Percentiles rank a stretch among this genome's conserved stretches.
Conservation (phyloP, 257 asterid genomes). For the Solanum pennellii region DNA sequence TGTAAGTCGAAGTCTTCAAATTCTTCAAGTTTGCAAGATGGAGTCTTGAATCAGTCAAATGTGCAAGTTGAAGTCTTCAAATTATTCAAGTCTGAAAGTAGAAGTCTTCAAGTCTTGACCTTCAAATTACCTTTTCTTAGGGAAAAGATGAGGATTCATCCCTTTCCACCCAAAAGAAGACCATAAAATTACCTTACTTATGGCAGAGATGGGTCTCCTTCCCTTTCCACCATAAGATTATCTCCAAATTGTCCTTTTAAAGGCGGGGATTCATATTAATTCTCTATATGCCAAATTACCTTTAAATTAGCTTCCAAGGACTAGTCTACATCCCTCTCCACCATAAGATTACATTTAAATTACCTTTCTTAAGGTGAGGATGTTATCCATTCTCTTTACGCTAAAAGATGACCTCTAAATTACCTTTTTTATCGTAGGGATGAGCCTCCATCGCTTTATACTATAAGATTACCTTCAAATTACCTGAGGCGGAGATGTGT, state of each 20-base stretch:
- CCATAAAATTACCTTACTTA: neutral
- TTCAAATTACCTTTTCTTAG: neutral
- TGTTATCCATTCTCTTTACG: neutral
- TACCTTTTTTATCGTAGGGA: neutral
- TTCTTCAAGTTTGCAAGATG: neutral
- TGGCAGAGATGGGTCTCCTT: neutral
- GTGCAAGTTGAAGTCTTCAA: neutral
- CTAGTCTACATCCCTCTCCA: neutral
- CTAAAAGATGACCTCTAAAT: neutral
- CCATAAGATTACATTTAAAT: neutral
- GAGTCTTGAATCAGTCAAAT: neutral
- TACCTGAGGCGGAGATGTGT: no score
- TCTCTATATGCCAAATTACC: neutral
- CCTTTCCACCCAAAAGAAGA: neutral
- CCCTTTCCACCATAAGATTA: neutral
- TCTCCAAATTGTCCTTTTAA: neutral
- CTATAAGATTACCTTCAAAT: neutral
- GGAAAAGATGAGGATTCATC: neutral
- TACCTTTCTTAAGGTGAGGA: neutral
- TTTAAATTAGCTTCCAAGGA: neutral
- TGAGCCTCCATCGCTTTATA: neutral
- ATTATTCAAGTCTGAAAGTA: neutral
- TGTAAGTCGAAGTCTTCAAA: neutral
- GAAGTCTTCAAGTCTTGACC: neutral
- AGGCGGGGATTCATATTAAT: neutral